Evolutionary conservation across 176 grass and related monocot species (phyloP).

Genomic region (Phyllostachys edulis): DNA sequence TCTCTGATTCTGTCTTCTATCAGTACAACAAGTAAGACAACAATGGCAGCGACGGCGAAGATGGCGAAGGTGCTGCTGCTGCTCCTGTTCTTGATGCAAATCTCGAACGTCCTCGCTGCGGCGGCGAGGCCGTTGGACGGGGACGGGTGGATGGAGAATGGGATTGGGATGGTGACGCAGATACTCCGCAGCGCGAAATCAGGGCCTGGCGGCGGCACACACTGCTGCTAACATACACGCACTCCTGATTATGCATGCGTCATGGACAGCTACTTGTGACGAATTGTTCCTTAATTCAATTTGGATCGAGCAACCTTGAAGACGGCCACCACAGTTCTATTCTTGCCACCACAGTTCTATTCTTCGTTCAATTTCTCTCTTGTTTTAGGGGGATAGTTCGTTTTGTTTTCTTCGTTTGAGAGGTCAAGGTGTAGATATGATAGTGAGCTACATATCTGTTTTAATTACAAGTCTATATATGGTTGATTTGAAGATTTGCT

Average conservation of each 20-base stretch:
- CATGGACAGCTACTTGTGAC: not conserved
- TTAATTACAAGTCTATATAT: not conserved
- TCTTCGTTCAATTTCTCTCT: not conserved
- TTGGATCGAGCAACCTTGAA: not conserved
- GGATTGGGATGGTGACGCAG: slow-evolving; percentile 29
- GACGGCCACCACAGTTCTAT: not conserved
- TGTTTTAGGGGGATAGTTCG: not conserved
- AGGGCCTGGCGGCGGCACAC: not conserved
- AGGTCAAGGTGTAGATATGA: not conserved
- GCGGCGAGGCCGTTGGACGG: slow-evolving; percentile 25
- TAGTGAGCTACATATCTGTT: not conserved
- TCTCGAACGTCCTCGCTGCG: not conserved
- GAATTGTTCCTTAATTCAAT: not conserved
- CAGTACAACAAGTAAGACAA: not conserved
- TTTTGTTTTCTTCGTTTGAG: not conserved
- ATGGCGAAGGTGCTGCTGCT: slow-evolving; percentile 8
- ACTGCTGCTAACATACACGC: slow-evolving; percentile 24
- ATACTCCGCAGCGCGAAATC: slow-evolving; percentile 26
- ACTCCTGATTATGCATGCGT: not conserved
- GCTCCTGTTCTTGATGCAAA: slow-evolving; percentile 14
- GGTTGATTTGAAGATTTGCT: not conserved
- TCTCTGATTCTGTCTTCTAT: not conserved
- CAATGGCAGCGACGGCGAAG: not conserved
- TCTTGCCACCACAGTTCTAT: too few species aligned
- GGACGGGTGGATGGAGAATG: not conserved